Base-by-base conservation (phyloP, 2,329 filamentous ascomycete genomes). In the Aspergillus pseudoglaucus region DNA sequence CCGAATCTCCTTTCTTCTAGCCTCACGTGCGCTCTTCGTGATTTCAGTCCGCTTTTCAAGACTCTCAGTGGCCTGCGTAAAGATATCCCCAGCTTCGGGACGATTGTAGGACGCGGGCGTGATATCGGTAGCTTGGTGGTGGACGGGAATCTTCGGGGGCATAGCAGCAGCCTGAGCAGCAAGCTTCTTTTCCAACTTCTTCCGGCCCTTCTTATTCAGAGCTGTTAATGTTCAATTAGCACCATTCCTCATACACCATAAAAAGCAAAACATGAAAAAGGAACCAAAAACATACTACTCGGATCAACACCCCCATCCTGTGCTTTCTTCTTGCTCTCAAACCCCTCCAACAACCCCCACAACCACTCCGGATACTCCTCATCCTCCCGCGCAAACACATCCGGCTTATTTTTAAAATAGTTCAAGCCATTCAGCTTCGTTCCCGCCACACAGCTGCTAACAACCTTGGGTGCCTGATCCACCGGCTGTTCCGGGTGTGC, bases 281-380 rank as follows among this genome's bases (percentile, higher is more conserved):
- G 41, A 47, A n/a, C n/a, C n/a, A n/a, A n/a, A 17, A 47, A 59
- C 66, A 49, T 72, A 72, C 68, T 64, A 57, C 59, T 65, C 35
- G 63, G 54, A 52, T 73, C 71, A 35, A 72, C 66, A 45, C 66
- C 64, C 12, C 65, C 66, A 48, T 60, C 50, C 15, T 62, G 57
- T 5, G 51, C 57, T 44, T 64, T 64, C 14, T 59, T 56, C 22
- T 65, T 54, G 42, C 63, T 65, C 47, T 59, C 62, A n/a, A 57
- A 47, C 46, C 67, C 60, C 44, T 71, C 69, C 49, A 74, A 53
- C 48, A 75, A 56, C 4, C 54, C 61, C 73, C 73, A 75, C 46
- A 75, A 52, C 73, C 73, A 75, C 12, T 73, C 67, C 12, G 73
- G 73, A 53, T 75, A 75, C 53, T 75, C 73, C 38, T 65, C 61